These are phyloP conservation scores for Pseudogymnoascus pannorum DNA, from an alignment of 2,329 filamentous ascomycete genomes.

Conservation along the genomic window DNA sequence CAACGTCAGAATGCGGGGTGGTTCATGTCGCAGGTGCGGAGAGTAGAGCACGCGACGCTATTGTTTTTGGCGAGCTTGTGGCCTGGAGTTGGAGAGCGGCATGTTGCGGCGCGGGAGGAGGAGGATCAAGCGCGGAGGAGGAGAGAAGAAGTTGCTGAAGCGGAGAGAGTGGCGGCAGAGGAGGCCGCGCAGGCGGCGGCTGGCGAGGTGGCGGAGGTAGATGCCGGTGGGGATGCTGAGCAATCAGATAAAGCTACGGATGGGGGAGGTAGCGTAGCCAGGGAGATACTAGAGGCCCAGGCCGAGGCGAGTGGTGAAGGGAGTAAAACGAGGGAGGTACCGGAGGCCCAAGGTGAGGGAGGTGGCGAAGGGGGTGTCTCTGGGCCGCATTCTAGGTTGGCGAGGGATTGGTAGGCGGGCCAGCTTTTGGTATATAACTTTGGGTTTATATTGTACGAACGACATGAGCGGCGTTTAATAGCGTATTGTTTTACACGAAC, in stretches of 20 bases:
- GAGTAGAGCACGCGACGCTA: constrained; percentile 52
- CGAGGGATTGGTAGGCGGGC: background rate
- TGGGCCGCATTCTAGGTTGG: background rate
- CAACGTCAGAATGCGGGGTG: constrained; percentile 39
- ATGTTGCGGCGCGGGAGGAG: constrained; percentile 39
- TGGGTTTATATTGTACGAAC: constrained; percentile 2
- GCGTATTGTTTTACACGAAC: constrained; percentile 5
- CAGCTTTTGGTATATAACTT: background rate
- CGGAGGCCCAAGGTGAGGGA: background rate
- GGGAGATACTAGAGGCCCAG: background rate
- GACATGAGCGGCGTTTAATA: constrained; percentile 3
- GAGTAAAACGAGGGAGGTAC: background rate
- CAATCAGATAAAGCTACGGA: background rate
- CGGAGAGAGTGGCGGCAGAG: constrained; percentile 19
- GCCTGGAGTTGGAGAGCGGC: constrained; percentile 57
- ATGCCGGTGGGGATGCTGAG: background rate
- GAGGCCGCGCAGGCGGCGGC: constrained; percentile 19
- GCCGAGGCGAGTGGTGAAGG: background rate
- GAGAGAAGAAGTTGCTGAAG: constrained; percentile 20
- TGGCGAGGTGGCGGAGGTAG: constrained; percentile 6
- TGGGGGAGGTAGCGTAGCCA: background rate
- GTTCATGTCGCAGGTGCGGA: constrained; percentile 43
- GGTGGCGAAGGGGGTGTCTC: background rate
- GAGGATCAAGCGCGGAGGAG: constrained; percentile 19
- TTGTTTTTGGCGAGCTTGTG: constrained; percentile 60